Base-by-base conservation (phyloP, 257 asterid species). In the Agastache rugosa region DNA sequence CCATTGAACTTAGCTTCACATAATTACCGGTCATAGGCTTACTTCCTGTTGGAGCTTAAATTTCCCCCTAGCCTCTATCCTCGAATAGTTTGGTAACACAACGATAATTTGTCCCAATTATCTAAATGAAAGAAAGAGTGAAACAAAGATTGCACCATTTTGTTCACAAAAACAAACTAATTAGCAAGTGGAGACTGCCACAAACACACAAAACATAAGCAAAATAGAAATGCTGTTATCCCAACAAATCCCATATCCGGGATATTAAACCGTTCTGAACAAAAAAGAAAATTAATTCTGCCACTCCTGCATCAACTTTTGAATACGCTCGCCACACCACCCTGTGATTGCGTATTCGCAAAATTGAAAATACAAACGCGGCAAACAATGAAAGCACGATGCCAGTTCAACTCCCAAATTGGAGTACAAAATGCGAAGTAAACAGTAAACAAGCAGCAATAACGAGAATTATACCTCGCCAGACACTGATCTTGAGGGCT, bases 401-500 rank as follows among this genome's bases (percentile, higher is more conserved):
- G 47, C 45, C 9, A 67, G 50, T 10, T 59, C 72, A 42, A 22
- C 56, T 25, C 68, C 63, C 45, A 16, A 11, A 48, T 29, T n/a
- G 70, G 23, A 14, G 47, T 16, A 16, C 0, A 12, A 12, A 44
- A 23, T 15, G 58, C 64, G 10, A 11, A 15, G 22, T 7, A 20
- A 29, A 23, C 27, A 64, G 9, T 12, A 11, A 48, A 41, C 0
- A 1, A 6, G 29, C 35, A 60, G 11, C 20, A 16, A 39, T 15
- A 6, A 59, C 11, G 41, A 65, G 17, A 78, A 39, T 8, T 3
- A 35, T 35, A 90, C 99, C 99, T 95, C 67, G 97, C 99, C 99
- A 95, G 53, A 95, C 99, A 81, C 97, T 95, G 90, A 95, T 90
- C 79, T 95, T 95, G 51, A 95, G 93, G 76, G 99, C 96, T 85